A percentile compares a stretch with the other conserved stretches of the same genome.
Evolutionary conservation across 257 asterid species (phyloP).

Genomic region (Solanum piurae): DNA sequence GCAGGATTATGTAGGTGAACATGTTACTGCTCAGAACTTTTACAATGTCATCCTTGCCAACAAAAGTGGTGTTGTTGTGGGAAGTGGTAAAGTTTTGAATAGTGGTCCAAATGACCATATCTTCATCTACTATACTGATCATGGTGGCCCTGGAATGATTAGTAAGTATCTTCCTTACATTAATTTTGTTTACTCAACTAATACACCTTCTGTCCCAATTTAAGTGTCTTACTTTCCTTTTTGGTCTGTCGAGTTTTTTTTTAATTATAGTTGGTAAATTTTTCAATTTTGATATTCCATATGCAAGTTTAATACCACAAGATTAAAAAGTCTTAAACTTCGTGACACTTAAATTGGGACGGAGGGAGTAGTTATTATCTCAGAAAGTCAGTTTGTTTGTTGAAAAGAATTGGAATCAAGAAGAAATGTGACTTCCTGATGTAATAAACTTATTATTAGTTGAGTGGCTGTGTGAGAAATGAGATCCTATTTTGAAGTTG

Average conservation of each 20-base stretch:
- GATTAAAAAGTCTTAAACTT: too few relatives aligned
- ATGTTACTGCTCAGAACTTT: slow-evolving; percentile 62
- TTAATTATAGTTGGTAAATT: too few relatives aligned
- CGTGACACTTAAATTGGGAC: not conserved
- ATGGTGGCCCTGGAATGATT: slow-evolving; percentile 90
- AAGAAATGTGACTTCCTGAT: not conserved
- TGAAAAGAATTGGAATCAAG: not conserved
- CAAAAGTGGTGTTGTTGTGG: slow-evolving; percentile 62
- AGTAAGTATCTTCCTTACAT: slow-evolving; percentile 18
- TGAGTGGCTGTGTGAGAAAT: too few relatives aligned
- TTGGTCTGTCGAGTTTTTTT: too few relatives aligned
- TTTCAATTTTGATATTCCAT: too few relatives aligned
- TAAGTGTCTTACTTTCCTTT: too few relatives aligned
- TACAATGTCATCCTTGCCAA: slow-evolving; percentile 67
- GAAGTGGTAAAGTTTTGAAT: slow-evolving; percentile 86
- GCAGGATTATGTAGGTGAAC: slow-evolving; percentile 80
- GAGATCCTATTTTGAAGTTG: too few relatives aligned
- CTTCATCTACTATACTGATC: slow-evolving; percentile 79
- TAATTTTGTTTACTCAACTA: not conserved
- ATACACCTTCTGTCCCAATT: too few relatives aligned
- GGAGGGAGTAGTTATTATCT: not conserved
- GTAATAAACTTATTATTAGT: too few relatives aligned
- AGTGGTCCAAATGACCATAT: slow-evolving; percentile 88
- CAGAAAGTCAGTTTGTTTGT: too few relatives aligned
- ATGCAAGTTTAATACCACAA: too few relatives aligned